These are phyloP conservation scores for Actinomortierella wolfii DNA, from an alignment of 371 early-diverging fungal genomes.

Conservation along the genomic window DNA sequence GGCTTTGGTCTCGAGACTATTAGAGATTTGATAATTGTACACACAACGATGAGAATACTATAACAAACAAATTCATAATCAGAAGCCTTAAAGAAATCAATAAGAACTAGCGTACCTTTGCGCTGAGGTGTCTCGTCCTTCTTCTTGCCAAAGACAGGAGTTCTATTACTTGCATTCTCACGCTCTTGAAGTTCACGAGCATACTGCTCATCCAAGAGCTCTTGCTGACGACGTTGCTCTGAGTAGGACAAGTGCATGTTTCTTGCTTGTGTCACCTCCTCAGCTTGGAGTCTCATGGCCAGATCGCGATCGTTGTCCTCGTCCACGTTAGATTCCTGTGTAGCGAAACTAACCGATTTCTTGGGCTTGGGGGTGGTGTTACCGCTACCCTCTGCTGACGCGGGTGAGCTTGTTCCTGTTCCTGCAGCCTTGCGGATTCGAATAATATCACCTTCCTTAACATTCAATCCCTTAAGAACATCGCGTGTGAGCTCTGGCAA, in stretches of 20 bases:
- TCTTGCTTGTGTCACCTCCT: slow-evolving; percentile 27
- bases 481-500: slow-evolving; percentile 77
- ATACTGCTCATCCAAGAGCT: slow-evolving; percentile 66
- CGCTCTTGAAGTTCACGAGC: slow-evolving; percentile 78
- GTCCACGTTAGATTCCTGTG: slow-evolving; percentile 35
- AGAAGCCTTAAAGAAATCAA: neutral
- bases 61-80: neutral
- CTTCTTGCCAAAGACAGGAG: slow-evolving; percentile 42
- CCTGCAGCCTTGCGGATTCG: slow-evolving; percentile 66
- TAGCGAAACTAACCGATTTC: slow-evolving; percentile 47
- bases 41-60: slow-evolving; percentile 1
- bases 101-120: slow-evolving; percentile 21
- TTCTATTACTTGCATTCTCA: slow-evolving; percentile 48
- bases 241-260: slow-evolving; percentile 24
- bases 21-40: neutral
- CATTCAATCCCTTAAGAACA: slow-evolving; percentile 74
- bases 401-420: slow-evolving; percentile 36
- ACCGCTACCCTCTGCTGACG: slow-evolving; percentile 50
- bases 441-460: slow-evolving; percentile 84
- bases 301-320: slow-evolving; percentile 45
- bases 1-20: slow-evolving; percentile 41
- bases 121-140: slow-evolving; percentile 39
- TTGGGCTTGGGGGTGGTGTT: slow-evolving; percentile 38
- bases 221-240: slow-evolving; percentile 45
- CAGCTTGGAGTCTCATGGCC: slow-evolving; percentile 49